Evolutionary conservation across 139 green algal genomes (phyloP).

Genomic region (Raphidocelis subcapitata): DNA sequence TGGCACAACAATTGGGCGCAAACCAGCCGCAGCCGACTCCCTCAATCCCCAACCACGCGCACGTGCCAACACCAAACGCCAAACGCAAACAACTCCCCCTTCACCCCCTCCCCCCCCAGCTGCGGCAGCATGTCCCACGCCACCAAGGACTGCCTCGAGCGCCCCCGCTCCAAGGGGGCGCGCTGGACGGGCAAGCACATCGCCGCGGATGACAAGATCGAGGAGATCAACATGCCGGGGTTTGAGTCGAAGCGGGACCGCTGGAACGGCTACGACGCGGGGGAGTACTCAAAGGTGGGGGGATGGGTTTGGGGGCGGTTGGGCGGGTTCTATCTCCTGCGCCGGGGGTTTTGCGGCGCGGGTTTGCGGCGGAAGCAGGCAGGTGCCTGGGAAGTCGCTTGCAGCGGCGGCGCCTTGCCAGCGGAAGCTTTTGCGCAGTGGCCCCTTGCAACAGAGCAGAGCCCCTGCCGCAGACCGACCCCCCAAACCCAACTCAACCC

Average conservation of each 20-base stretch:
- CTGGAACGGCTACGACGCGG: constrained; percentile 91
- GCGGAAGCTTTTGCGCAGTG: too few relatives aligned
- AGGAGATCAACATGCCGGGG: constrained; percentile 73
- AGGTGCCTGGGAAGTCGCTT: too few relatives aligned
- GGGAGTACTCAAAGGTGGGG: constrained; percentile 66
- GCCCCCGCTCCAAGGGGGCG: constrained; percentile 86
- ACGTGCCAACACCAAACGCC: too few relatives aligned
- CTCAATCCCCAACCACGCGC: too few relatives aligned
- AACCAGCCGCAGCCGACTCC: too few relatives aligned
- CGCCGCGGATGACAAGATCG: constrained; percentile 92
- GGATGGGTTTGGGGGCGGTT: neutral
- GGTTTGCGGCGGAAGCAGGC: neutral
- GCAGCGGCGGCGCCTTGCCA: too few relatives aligned
- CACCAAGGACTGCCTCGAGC: constrained; percentile 94
- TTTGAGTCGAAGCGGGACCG: constrained; percentile 95
- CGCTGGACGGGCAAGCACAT: constrained; percentile 92
- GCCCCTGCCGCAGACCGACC: too few relatives aligned
- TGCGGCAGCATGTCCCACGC: constrained; percentile 97
- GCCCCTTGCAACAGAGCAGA: too few relatives aligned
- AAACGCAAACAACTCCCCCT: too few relatives aligned
- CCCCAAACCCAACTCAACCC: too few relatives aligned
- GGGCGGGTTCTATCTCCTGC: neutral
- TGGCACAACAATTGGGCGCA: too few relatives aligned
- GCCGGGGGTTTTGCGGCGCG: neutral
- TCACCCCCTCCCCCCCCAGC: constrained; percentile 43